Evolutionary conservation across 2,329 filamentous ascomycete genomes (phyloP), one percentile per base, ranked within the genome.

Genomic region (Hypoxylon sp.): DNA sequence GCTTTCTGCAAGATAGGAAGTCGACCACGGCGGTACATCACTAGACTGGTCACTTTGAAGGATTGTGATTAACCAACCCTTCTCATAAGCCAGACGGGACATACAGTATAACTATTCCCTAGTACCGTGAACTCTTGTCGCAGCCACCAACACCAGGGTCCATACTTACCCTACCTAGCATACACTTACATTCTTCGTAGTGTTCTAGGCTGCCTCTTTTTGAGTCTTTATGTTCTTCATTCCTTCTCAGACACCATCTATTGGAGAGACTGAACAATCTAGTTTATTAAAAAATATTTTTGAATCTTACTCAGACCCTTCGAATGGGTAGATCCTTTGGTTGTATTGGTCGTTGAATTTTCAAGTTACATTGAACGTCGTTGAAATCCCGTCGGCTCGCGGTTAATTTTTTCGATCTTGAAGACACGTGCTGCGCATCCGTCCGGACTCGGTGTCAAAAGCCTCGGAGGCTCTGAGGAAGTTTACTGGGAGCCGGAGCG

Each of bases 91-190:
- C 21, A 48, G 21, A 49, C 56, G 9, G 25, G 61, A 46, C 57
- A 60, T 70, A 70, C 68, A 68, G 65, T 70, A 68, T 68, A 68
- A 63, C 61, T 68, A 63, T 60, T 60, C 38, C 68, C 51, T 59
- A 63, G 68, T 70, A 68, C 68, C 68, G 68, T 70, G 65, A 65
- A 46, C 46, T 58, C 55, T 48, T 50, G 48, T 57, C 60, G 41
- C 56, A 23, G 41, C 11, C 25, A 55, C 45, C 38, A 38, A n/a
- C 46, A 43, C 41, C 23, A 36, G 23, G 23, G 13, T 41, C 48
- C 48, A 52, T 56, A 43, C 60, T n/a, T 63, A 57, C 46, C 7
- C 14, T n/a, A n/a, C n/a, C n/a, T n/a, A n/a, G 34, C 11, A 5
- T 45, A 48, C 38, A 43, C 38, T 28, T 30, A 56, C 52, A 56